Percentiles rank a stretch among this genome's conserved stretches.
Conservation (phyloP, 2,329 filamentous ascomycete species). For the Magnaporthiopsis poae region DNA sequence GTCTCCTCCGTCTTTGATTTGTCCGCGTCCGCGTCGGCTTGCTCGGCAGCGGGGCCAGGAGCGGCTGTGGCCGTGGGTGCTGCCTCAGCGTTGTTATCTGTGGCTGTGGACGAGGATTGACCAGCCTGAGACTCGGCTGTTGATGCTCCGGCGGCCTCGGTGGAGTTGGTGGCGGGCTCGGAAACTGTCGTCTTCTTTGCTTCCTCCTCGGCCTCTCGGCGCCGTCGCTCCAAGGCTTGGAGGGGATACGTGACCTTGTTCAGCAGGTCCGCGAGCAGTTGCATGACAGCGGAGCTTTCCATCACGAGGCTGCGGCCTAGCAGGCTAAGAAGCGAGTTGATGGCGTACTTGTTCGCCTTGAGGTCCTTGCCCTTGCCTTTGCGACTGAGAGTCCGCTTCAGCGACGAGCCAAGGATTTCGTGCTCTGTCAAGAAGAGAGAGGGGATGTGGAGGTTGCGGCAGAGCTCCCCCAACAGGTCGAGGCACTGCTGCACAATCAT, state of each 20-base stretch:
- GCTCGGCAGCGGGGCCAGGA: constrained; percentile 8
- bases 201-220: constrained; percentile 60
- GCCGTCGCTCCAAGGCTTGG: constrained; percentile 69
- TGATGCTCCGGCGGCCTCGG: not conserved
- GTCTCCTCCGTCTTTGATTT: constrained; percentile 29
- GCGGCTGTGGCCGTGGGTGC: constrained; percentile 18
- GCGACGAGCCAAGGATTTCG: constrained; percentile 60
- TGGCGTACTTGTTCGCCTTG: constrained; percentile 75
- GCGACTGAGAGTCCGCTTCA: constrained; percentile 66
- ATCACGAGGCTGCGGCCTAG: constrained; percentile 92
- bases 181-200: constrained; percentile 27
- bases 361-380: constrained; percentile 84
- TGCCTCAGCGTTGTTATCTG: constrained; percentile 1
- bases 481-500: constrained; percentile 95
- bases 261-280: constrained; percentile 75
- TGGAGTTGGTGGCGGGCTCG: constrained; percentile 14
- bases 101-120: constrained; percentile 6
- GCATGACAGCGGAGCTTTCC: constrained; percentile 95
- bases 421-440: constrained; percentile 93
- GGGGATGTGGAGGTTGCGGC: constrained; percentile 76
- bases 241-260: constrained; percentile 83
- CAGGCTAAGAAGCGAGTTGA: constrained; percentile 80
- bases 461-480: constrained; percentile 70
- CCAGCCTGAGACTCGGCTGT: not conserved
- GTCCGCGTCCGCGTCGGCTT: constrained; percentile 19